A percentile compares a stretch with the other conserved stretches of the same genome.
These are phyloP conservation scores for Violaceomyces palustris DNA, from an alignment of 1,284 basidiomycete genomes.

Conservation along the genomic window DNA sequence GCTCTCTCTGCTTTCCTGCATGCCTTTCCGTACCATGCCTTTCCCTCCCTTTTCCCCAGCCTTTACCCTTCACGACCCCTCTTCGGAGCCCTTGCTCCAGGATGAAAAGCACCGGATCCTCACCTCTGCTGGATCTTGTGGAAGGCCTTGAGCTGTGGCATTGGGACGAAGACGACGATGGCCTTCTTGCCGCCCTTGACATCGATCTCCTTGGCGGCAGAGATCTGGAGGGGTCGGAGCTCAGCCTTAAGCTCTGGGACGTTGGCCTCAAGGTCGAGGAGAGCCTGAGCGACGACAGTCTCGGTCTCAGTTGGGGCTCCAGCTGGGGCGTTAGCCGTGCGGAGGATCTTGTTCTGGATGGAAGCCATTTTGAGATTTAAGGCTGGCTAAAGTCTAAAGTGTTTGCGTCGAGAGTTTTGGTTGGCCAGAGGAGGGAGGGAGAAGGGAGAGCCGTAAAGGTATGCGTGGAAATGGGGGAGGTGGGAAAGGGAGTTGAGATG, in stretches of 20 bases:
- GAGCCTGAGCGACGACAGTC: constrained; percentile 85
- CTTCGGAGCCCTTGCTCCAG: too few species aligned
- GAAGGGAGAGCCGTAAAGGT: too few species aligned
- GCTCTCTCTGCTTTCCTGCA: too few species aligned
- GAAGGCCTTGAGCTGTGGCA: constrained; percentile 97
- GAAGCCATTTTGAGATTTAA: constrained; percentile 44
- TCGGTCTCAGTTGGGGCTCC: constrained; percentile 88
- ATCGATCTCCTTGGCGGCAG: constrained; percentile 95
- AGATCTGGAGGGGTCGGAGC: constrained; percentile 92
- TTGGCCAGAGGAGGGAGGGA: too few species aligned
- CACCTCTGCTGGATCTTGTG: constrained; percentile 97
- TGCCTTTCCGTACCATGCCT: too few species aligned
- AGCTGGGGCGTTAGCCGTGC: constrained; percentile 86
- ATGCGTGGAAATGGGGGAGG: too few species aligned
- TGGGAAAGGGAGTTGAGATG: neutral
- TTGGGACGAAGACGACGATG: constrained; percentile 95
- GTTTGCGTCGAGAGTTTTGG: too few species aligned
- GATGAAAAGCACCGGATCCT: too few species aligned
- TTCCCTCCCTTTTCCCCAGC: too few species aligned
- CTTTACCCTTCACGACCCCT: too few species aligned
- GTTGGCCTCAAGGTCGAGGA: constrained; percentile 95
- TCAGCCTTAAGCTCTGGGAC: constrained; percentile 95
- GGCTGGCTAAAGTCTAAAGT: constrained; percentile 15
- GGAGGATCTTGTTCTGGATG: constrained; percentile 71
- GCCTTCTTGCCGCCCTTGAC: constrained; percentile 97